Percentiles rank a stretch among this genome's conserved stretches.
These are phyloP conservation scores for Paracamarosporium sp. DNA, from an alignment of 2,329 filamentous ascomycete species.

Conservation along the genomic window DNA sequence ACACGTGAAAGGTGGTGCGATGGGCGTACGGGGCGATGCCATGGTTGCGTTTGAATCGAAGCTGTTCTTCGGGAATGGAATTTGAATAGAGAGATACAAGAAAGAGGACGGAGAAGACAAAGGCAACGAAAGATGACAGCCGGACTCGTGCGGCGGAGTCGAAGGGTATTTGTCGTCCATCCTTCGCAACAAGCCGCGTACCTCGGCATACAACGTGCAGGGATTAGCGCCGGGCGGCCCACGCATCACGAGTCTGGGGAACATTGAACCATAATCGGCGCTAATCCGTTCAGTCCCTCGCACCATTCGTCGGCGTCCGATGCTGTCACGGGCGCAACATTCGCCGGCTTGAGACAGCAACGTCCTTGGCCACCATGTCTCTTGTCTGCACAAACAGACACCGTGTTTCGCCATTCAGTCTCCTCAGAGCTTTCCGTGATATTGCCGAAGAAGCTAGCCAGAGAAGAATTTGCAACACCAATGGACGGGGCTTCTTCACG, in stretches of 20 bases:
- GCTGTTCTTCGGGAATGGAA: slow-evolving; percentile 8
- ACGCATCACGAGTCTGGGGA: slow-evolving; percentile 6
- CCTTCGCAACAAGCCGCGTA: slow-evolving; percentile 17
- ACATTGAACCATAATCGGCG: background rate
- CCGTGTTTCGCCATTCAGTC: background rate
- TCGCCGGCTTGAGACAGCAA: background rate
- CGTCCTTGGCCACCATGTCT: background rate
- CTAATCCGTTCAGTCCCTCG: background rate
- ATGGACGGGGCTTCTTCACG: background rate
- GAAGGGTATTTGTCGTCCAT: slow-evolving; percentile 13
- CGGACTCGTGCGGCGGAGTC: slow-evolving; percentile 12
- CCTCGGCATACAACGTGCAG: slow-evolving; percentile 26
- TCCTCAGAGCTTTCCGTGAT: background rate
- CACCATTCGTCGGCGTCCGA: background rate
- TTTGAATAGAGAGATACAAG: background rate
- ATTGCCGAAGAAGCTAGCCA: background rate
- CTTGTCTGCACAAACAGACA: slow-evolving; percentile 1
- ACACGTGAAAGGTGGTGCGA: slow-evolving; percentile 22
- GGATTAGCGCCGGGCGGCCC: slow-evolving; percentile 3
- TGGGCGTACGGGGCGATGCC: slow-evolving; percentile 78
- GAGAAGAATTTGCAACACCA: slow-evolving; percentile 7
- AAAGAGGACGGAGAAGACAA: background rate
- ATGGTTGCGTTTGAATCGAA: slow-evolving; percentile 54
- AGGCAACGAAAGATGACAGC: background rate
- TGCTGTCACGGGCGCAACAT: slow-evolving; percentile 2